A percentile compares a stretch with the other conserved stretches of the same genome.
These are phyloP conservation scores for Madurella fahalii DNA, from an alignment of 2,329 filamentous ascomycete genomes.

Conservation along the genomic window DNA sequence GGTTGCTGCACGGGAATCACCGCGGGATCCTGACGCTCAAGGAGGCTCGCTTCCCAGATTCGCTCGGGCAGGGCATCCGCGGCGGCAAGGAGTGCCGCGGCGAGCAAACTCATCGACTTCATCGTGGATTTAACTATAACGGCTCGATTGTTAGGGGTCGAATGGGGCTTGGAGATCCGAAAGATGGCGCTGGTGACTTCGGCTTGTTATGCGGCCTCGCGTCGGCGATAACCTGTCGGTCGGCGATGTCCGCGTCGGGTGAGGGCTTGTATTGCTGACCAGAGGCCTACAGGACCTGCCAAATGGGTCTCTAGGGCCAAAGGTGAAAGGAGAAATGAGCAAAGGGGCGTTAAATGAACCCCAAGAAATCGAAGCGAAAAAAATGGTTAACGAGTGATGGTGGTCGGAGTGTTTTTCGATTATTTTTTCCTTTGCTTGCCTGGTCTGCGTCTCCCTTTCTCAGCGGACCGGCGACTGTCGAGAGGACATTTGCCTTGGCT, in stretches of 20 bases:
- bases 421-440: not conserved
- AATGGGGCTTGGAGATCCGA: not conserved
- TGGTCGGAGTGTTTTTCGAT: conserved; percentile 3
- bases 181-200: not conserved
- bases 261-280: conserved; percentile 7
- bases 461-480: conserved; percentile 21
- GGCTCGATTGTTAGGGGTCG: not conserved
- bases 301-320: conserved; percentile 9
- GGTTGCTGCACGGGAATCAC: conserved; percentile 34
- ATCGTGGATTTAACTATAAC: conserved; percentile 10
- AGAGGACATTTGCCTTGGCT: conserved; percentile 23
- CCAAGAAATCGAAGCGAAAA: conserved; percentile 12
- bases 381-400: conserved; percentile 17
- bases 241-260: conserved; percentile 2
- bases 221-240: conserved; percentile 2
- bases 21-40: not conserved
- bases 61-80: conserved; percentile 14
- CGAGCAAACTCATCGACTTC: conserved; percentile 20
- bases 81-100: conserved; percentile 15
- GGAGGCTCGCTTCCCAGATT: not conserved
- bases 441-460: conserved; percentile 15
- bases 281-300: conserved; percentile 19
- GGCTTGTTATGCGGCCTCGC: not conserved
- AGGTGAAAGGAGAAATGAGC: conserved; percentile 1
- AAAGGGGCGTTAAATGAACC: not conserved